Evolutionary conservation across 2,329 filamentous ascomycete species (phyloP), one percentile per base, ranked within the genome.

Genomic region (Septoria linicola): DNA sequence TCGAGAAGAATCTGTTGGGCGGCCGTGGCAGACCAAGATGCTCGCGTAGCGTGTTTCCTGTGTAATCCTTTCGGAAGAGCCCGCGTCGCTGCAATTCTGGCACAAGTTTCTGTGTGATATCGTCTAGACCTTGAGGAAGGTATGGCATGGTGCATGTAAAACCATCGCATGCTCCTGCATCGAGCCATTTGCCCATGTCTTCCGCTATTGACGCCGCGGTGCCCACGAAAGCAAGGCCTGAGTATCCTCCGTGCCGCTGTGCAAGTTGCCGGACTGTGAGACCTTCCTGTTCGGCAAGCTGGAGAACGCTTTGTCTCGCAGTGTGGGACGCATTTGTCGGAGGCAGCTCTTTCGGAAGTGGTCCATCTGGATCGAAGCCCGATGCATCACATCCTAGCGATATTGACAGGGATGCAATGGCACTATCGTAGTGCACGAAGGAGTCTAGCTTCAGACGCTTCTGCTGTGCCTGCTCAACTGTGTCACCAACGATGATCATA

Each of bases 401-500:
- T 17, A 63, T 58, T 8, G 58, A 61, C 6, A 63, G 27, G 1
- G 56, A 59, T 6, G 58, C 56, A 16, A 63, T 62, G 6, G 58
- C 61, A 34, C 52, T 62, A 48, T 62, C 61, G 44, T 55, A 58
- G 47, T 65, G 57, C 0, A 60, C 58, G 8, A 49, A 39, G 8
- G 57, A 62, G 21, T 63, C 61, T 4, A 63, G 55, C 35, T 59
- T 54, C 3, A 63, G 35, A 8, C 61, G 54, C 14, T 60, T 61
- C 20, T 54, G 34, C 39, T 63, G 59, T 3, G 61, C 61, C 3
- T 61, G 60, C 19, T 60, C 59, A 4, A 45, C 36, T 4, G 54
- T 57, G n/a, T 61, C 60, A 3, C 57, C 61, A 10, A 63, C 51
- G 16, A 63, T 53, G 3, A 63, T 62, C 60, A 63, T 61, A 1